phyloP scores from a whole-genome alignment of 345 rosid genomes.

The Psidium friedrichsthalianum region DNA sequence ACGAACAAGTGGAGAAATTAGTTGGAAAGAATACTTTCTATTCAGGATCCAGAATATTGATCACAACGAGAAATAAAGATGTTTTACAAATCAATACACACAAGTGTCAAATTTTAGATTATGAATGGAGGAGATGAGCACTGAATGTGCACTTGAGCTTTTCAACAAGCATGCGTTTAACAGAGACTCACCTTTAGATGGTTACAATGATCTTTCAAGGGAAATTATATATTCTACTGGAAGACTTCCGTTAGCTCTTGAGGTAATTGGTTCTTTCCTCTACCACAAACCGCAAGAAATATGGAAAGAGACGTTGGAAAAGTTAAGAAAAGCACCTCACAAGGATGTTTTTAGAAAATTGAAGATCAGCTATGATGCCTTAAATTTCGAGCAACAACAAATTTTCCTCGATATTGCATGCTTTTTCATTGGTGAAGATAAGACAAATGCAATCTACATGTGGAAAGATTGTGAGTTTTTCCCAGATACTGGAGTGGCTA shows the following conservation, averaged over 20 bases:
- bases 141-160: background rate
- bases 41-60: background rate
- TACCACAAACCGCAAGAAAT: background rate
- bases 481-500: background rate
- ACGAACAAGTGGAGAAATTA: background rate
- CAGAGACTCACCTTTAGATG: background rate
- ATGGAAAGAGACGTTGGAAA: background rate
- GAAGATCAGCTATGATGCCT: background rate
- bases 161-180: background rate
- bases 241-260: background rate
- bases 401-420: background rate
- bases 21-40: background rate
- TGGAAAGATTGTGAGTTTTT: background rate
- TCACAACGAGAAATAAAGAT: background rate
- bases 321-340: background rate
- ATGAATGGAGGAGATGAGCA: background rate
- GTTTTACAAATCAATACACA: background rate
- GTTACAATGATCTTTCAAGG: background rate
- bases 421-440: background rate
- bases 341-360: background rate
- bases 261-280: background rate
- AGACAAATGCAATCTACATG: background rate
- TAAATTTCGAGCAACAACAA: background rate
- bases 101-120: background rate
- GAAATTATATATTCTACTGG: background rate